Evolutionary conservation across 2,329 filamentous ascomycete genomes (phyloP), one percentile per base, ranked within the genome.

Genomic region (Phaeosphaeriaceae sp.): DNA sequence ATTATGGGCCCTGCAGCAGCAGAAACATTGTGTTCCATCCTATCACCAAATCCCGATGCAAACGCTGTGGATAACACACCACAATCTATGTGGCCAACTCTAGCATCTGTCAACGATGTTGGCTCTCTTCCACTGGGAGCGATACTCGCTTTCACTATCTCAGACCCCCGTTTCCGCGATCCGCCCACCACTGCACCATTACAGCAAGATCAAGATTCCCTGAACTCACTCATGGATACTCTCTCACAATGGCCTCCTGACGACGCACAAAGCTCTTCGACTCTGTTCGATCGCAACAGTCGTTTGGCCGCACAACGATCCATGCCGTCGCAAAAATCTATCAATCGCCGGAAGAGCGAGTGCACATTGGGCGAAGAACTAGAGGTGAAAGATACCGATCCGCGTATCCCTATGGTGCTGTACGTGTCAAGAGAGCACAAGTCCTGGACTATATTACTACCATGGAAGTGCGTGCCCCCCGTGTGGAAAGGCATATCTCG

Each of bases 401-500:
- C 91, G 1, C 80, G 85, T 1, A 95, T 98, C 17, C 95, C 95
- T 0, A 78, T 94, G 41, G 81, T 94, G 1, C 78, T 96, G 6
- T 82, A 92, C 4, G 83, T 89, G 33, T 87, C 86, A 11, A 84
- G 87, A 3, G 78, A 79, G 40, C 80, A 82, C 54, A 74, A 66
- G 1, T 88, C 84, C 0, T 98, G 93, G 92, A 95, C 89, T 0
- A 75, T 98, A 1, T 82, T 98, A 22, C 84, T 95, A 2, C 95
- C 95, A 0, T 97, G 94, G 92, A 93, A 91, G 72, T 97, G 91
- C 68, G 90, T 98, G 36, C 82, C 88, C 36, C 87, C 92, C 0
- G 83, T 97, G 31, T 99, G 95, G 95, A 90, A 94, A 68, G 88
- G 87, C 48, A 79, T 98, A 15, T 89, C 96, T 79, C 92, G 92